Percentiles rank a stretch among this genome's conserved stretches.
phyloP scores from a whole-genome alignment of 192 early-diverging fungal species.

The Backusella luteola region DNA sequence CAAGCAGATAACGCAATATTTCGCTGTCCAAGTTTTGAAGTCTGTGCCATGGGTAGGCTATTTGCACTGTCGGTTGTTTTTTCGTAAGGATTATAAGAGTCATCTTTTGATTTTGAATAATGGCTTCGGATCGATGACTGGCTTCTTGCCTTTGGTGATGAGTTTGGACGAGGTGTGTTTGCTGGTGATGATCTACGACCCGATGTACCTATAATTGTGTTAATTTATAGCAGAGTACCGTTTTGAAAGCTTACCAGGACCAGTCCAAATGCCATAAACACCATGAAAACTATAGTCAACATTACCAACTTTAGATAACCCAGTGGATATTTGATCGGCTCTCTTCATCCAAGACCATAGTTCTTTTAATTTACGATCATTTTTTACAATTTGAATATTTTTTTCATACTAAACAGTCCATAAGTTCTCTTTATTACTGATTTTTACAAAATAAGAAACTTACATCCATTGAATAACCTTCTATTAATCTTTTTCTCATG shows the following conservation, averaged over 20 bases:
- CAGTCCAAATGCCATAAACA: constrained; percentile 44
- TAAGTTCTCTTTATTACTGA: background rate
- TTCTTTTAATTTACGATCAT: constrained; percentile 46
- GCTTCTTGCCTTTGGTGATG: background rate
- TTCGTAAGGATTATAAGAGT: background rate
- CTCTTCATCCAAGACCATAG: constrained; percentile 54
- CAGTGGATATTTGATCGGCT: constrained; percentile 42
- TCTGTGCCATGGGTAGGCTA: constrained; percentile 37
- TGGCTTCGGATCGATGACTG: background rate
- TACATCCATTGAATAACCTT: constrained; percentile 81
- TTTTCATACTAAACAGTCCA: constrained; percentile 29
- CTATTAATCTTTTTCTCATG: constrained; percentile 74
- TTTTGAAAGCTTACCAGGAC: constrained; percentile 17
- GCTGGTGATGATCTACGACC: constrained; percentile 23
- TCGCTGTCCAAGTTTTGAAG: constrained; percentile 47
- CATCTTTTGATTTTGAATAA: constrained; percentile 2
- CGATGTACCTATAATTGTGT: background rate
- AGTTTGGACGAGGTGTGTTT: constrained; percentile 10
- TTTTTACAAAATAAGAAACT: constrained; percentile 26
- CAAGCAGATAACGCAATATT: constrained; percentile 49
- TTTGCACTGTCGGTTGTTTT: background rate
- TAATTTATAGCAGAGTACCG: too few relatives aligned
- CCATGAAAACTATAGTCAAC: constrained; percentile 56
- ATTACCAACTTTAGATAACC: constrained; percentile 43
- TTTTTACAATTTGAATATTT: constrained; percentile 48